Evolutionary conservation across 1,284 basidiomycete species (phyloP).

Genomic region (Ganoderma boninense): DNA sequence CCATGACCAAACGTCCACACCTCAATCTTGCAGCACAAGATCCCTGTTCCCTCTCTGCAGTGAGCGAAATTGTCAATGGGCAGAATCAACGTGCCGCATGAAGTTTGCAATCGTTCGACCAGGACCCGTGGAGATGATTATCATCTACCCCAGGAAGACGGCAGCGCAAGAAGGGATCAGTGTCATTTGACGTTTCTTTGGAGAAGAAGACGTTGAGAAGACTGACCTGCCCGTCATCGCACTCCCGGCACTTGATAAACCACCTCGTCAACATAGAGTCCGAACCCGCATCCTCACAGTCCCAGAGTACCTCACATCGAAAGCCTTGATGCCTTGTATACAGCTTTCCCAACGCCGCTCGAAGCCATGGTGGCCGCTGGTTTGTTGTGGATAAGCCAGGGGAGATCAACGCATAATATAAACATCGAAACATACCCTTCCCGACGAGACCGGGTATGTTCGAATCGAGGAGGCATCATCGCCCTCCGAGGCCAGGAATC

Average conservation of each 20-base stretch:
- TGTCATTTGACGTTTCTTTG: too few species aligned
- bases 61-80: background rate
- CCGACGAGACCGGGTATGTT: background rate
- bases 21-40: background rate
- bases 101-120: background rate
- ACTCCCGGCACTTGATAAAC: constrained; percentile 13
- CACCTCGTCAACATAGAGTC: background rate
- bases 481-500: background rate
- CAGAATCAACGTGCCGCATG: background rate
- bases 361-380: constrained; percentile 12
- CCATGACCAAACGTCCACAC: background rate
- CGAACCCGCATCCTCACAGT: background rate
- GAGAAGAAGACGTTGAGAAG: too few species aligned
- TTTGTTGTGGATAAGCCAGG: background rate
- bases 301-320: background rate
- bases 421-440: background rate
- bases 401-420: too few species aligned
- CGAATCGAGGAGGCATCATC: background rate
- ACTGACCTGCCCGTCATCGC: constrained; percentile 4
- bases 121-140: background rate
- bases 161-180: background rate
- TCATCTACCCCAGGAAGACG: background rate
- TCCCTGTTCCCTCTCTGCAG: background rate
- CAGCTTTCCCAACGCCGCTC: background rate
- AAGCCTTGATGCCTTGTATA: background rate